These are phyloP conservation scores for Vigna unguiculata DNA, from an alignment of 306 rosid genomes.

Conservation along the genomic window DNA sequence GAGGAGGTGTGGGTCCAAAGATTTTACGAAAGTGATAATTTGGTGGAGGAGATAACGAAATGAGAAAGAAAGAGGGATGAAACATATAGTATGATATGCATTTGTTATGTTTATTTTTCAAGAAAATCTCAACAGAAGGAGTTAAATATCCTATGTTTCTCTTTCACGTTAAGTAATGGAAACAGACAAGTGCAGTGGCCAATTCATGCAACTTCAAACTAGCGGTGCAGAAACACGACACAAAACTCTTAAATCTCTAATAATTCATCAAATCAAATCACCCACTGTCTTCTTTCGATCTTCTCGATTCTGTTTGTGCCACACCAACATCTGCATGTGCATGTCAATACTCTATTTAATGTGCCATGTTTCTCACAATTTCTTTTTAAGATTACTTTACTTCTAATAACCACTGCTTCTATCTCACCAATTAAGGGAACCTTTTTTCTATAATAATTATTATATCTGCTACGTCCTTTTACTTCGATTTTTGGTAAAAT, in stretches of 20 bases:
- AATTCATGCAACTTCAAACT: not conserved
- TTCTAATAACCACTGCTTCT: not conserved
- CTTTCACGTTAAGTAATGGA: conserved; percentile 19
- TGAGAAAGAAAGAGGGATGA: not conserved
- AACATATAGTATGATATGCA: not conserved
- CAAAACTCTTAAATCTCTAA: not conserved
- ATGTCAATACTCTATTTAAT: not conserved
- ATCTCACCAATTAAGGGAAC: no score
- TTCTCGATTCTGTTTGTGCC: not conserved
- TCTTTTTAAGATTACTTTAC: not conserved
- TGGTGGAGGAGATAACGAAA: not conserved
- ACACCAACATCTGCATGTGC: not conserved
- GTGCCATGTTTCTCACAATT: not conserved
- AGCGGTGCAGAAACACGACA: not conserved
- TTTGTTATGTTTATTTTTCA: not conserved
- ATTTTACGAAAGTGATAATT: not conserved
- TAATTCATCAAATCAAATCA: not conserved
- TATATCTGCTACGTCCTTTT: no score
- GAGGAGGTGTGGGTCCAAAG: no score
- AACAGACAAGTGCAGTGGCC: not conserved
- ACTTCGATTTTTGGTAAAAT: no score
- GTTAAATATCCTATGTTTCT: conserved; percentile 19
- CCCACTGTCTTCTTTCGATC: not conserved
- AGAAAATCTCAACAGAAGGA: conserved; percentile 16
- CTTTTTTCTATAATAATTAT: no score